Percentiles rank a stretch among this genome's conserved stretches.
phyloP scores from a whole-genome alignment of 164 flowering plant genomes.

The Liriodendron chinense region DNA sequence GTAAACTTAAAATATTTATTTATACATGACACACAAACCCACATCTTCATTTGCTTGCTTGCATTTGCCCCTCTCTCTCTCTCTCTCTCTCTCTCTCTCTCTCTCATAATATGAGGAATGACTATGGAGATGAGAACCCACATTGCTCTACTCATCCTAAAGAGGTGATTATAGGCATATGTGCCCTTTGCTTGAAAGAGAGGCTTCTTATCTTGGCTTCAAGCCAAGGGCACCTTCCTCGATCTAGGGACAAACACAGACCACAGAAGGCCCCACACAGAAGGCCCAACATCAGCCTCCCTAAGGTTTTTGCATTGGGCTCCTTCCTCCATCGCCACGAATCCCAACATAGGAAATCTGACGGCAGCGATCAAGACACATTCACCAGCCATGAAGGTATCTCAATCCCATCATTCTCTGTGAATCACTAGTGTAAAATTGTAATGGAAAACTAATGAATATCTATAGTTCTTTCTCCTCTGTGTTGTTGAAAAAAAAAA shows the following conservation, averaged over 20 bases:
- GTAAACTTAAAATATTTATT: not conserved
- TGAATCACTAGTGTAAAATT: no score
- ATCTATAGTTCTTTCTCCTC: no score
- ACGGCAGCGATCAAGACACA: slow-evolving; percentile 19
- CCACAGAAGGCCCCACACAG: slow-evolving; percentile 8
- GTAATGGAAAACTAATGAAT: no score
- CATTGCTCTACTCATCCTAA: slow-evolving; percentile 65
- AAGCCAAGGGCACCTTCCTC: slow-evolving; percentile 36
- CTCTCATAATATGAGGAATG: slow-evolving; percentile 30
- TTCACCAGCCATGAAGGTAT: slow-evolving; percentile 70
- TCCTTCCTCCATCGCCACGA: slow-evolving; percentile 61
- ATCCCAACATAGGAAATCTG: slow-evolving; percentile 37
- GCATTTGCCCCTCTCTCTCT: not conserved
- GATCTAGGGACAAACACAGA: not conserved
- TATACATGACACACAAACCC: not conserved
- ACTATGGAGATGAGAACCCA: slow-evolving; percentile 30
- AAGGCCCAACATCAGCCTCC: slow-evolving; percentile 23
- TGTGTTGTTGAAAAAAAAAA: no score
- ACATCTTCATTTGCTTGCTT: not conserved
- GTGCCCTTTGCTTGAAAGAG: slow-evolving; percentile 76
- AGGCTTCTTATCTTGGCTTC: slow-evolving; percentile 71
- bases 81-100: not conserved
- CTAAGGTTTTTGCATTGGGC: slow-evolving; percentile 59
- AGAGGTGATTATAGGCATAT: slow-evolving; percentile 56
- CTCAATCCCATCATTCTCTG: no score